Percentiles rank a stretch among this genome's conserved stretches.
phyloP scores from a whole-genome alignment of 129 eudicot genomes.

The Artemisia tridentata region DNA sequence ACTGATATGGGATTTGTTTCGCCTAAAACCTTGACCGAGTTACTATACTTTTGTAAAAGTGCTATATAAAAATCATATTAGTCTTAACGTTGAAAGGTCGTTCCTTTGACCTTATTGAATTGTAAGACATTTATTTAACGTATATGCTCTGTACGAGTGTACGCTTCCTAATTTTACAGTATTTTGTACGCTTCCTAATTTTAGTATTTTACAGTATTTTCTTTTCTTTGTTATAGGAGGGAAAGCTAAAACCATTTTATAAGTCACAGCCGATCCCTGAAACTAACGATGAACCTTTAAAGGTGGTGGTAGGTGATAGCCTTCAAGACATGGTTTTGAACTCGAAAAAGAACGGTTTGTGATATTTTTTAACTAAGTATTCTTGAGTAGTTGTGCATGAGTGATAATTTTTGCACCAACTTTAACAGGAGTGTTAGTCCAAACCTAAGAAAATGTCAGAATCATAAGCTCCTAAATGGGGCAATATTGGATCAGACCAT shows the following conservation, averaged over 20 bases:
- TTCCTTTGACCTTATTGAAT: no score
- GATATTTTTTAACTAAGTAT: background rate
- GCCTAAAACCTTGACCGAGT: background rate
- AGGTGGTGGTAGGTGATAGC: conserved; percentile 72
- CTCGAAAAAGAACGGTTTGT: conserved; percentile 62
- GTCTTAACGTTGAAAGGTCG: no score
- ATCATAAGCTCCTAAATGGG: no score
- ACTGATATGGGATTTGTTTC: background rate
- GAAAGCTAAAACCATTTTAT: conserved; percentile 46
- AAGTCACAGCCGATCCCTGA: conserved; percentile 76
- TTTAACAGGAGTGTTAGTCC: no score
- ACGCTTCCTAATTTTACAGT: background rate
- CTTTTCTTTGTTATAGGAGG: conserved; percentile 41
- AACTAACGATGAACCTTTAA: conserved; percentile 57
- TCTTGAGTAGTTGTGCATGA: background rate
- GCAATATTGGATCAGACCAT: no score
- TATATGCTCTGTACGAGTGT: background rate
- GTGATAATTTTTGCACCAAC: background rate
- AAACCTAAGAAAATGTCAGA: no score
- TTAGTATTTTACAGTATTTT: background rate
- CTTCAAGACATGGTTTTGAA: conserved; percentile 59
- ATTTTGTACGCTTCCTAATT: no score
- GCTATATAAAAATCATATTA: no score
- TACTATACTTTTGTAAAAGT: background rate
- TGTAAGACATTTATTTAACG: background rate